Evolutionary conservation across 1,139 yeast species (phyloP), one percentile per base, ranked within the genome.

Genomic region (Geotrichum histeridarum): DNA sequence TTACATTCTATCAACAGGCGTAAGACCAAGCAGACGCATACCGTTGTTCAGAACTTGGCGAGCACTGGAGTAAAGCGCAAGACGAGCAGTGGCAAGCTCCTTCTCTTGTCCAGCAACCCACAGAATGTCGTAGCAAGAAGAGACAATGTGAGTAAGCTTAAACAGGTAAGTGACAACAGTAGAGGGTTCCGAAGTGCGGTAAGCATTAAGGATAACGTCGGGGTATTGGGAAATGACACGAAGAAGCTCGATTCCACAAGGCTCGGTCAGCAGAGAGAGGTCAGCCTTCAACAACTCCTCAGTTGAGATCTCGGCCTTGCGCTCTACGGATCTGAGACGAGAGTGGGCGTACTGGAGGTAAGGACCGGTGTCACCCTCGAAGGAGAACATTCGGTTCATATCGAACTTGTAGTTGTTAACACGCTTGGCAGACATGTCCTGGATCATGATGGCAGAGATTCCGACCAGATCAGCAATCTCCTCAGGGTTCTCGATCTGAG

Each of bases 341-440:
- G 99, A 90, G 74, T 93, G 99, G 50, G 99, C 99, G 69, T 93
- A 93, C 75, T 93, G 99, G 72, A 93, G 80, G 76, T 94, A 93
- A 59, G 99, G 99, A 69, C 99, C 99, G 58, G 99, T 93, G 73
- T 93, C 99, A 73, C 99, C 99, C 78, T 93, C 99, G 64, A 94
- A 91, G 6, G 97, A 89, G 51, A 88, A 80, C 98, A 93, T 93
- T 77, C 99, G 87, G 67, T 87, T 91, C 99, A 99, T 93, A 73
- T 90, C 88, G 75, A 94, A 94, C 65, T 85, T 90, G 75, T 94
- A 94, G 75, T 93, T 91, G 77, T 93, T 90, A 73, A 91, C 82
- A 74, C 99, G 86, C 78, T 94, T 94, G 59, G 96, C 86, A 75
- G 89, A 95, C 97, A 93, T 90, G 73, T 94, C 99, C 77, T 94